Conservation (phyloP, 83 land plant genomes). For the Picea abies region DNA sequence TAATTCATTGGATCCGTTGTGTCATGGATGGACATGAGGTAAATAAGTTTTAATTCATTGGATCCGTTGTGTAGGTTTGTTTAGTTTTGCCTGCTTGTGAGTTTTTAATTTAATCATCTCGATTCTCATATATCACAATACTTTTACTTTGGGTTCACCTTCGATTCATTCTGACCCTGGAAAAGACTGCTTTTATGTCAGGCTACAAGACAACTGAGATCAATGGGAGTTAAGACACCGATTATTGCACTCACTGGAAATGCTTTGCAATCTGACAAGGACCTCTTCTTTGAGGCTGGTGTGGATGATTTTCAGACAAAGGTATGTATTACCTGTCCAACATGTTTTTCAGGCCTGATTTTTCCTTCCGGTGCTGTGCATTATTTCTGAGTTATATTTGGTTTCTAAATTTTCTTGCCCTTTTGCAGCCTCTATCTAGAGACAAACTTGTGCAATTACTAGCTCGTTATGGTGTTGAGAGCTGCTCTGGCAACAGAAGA, state of each 20-base stretch:
- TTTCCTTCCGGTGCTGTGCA: not conserved
- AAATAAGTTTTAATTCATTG: not conserved
- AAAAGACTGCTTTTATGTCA: slow-evolving; percentile 11
- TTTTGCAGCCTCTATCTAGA: slow-evolving; percentile 6
- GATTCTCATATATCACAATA: not conserved
- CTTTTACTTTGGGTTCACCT: not conserved
- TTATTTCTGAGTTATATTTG: not conserved
- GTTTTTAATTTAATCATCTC: not conserved
- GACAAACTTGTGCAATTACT: slow-evolving; percentile 19
- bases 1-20: too few relatives aligned
- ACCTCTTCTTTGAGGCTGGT: slow-evolving; percentile 65
- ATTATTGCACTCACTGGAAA: slow-evolving; percentile 67
- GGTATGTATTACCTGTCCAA: slow-evolving; percentile 23
- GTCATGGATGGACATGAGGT: slow-evolving; percentile 55
- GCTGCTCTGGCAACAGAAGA: not conserved
- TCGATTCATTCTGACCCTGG: not conserved
- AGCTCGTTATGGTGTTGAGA: slow-evolving; percentile 14
- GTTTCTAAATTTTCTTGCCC: not conserved
- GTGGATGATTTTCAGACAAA: slow-evolving; percentile 62
- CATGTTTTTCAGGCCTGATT: not conserved
- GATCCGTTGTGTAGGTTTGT: not conserved
- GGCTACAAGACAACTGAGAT: slow-evolving; percentile 57
- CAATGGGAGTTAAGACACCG: slow-evolving; percentile 63
- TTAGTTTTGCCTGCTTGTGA: not conserved
- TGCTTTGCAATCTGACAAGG: slow-evolving; percentile 48